Conservation (phyloP, 2,329 filamentous ascomycete genomes). For the Ophiostoma himal-ulmi region DNA sequence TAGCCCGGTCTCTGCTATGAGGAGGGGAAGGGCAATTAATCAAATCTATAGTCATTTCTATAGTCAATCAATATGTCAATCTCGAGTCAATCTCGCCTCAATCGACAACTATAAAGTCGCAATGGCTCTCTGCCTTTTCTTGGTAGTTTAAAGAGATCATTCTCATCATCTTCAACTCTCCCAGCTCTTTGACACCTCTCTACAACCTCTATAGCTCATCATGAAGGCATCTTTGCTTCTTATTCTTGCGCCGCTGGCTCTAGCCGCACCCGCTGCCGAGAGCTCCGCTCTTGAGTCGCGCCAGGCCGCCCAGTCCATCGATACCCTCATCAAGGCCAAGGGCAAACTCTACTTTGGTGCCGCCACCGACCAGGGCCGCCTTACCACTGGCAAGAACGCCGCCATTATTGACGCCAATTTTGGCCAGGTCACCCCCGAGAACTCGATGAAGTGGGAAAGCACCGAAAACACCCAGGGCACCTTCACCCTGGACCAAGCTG, state of each 20-base stretch:
- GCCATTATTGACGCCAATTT: slow-evolving; percentile 56
- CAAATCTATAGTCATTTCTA: background rate
- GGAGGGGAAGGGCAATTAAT: background rate
- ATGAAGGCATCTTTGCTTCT: slow-evolving; percentile 33
- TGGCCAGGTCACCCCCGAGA: slow-evolving; percentile 61
- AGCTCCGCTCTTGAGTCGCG: slow-evolving; percentile 25
- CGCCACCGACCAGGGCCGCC: slow-evolving; percentile 48
- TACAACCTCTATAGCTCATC: background rate
- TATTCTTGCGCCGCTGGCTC: slow-evolving; percentile 36
- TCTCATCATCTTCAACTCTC: background rate
- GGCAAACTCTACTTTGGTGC: slow-evolving; percentile 63
- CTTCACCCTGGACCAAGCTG: slow-evolving; percentile 53
- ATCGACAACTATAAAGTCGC: background rate
- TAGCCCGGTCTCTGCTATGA: background rate
- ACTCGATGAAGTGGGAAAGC: slow-evolving; percentile 65
- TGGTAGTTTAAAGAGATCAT: background rate
- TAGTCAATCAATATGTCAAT: background rate
- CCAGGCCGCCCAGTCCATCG: slow-evolving; percentile 45
- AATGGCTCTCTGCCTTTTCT: background rate
- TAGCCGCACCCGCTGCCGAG: slow-evolving; percentile 33
- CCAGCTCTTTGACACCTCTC: background rate
- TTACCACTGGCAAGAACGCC: slow-evolving; percentile 46
- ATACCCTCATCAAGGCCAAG: slow-evolving; percentile 52
- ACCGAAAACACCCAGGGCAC: slow-evolving; percentile 43
- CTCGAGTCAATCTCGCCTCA: background rate